Conservation (phyloP, 2,329 filamentous ascomycete genomes). For the Arachnopeziza araneosa region DNA sequence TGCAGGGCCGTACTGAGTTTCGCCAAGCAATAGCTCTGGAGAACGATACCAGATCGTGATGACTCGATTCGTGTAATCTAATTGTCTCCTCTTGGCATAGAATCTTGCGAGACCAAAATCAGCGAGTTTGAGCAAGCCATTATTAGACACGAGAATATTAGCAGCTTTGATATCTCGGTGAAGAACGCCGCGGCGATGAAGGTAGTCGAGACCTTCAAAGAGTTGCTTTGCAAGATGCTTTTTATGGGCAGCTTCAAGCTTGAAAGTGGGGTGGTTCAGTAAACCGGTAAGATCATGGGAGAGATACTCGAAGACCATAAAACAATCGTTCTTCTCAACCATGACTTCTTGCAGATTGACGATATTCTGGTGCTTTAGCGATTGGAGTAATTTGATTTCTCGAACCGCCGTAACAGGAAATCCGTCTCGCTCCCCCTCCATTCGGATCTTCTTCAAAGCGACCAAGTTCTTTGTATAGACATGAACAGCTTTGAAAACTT, state of each 20-base stretch:
- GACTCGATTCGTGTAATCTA: slow-evolving; percentile 97
- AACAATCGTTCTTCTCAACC: slow-evolving; percentile 98
- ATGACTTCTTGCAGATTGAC: slow-evolving; percentile 86
- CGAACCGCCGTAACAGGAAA: slow-evolving; percentile 88
- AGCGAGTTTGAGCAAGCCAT: slow-evolving; percentile 83
- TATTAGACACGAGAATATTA: slow-evolving; percentile 90
- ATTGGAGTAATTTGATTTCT: slow-evolving; percentile 89
- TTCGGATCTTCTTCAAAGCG: slow-evolving; percentile 83
- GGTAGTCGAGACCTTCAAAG: slow-evolving; percentile 88
- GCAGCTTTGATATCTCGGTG: slow-evolving; percentile 98
- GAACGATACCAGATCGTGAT: slow-evolving; percentile 98
- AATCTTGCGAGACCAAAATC: slow-evolving; percentile 96
- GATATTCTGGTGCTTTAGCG: slow-evolving; percentile 74
- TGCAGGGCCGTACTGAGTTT: slow-evolving; percentile 83
- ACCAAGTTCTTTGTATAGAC: slow-evolving; percentile 84
- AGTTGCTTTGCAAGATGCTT: slow-evolving; percentile 91
- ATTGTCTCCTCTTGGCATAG: slow-evolving; percentile 83
- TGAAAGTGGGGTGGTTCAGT: slow-evolving; percentile 89
- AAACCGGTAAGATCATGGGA: slow-evolving; percentile 94
- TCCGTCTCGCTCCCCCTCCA: slow-evolving; percentile 88
- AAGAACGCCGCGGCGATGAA: slow-evolving; percentile 87
- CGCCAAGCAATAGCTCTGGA: slow-evolving; percentile 82
- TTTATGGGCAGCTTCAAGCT: slow-evolving; percentile 76
- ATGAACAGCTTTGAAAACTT: slow-evolving; percentile 90
- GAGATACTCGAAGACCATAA: slow-evolving; percentile 99